phyloP scores from a whole-genome alignment of 2,329 filamentous ascomycete species.

The Scedosporium apiospermum region DNA sequence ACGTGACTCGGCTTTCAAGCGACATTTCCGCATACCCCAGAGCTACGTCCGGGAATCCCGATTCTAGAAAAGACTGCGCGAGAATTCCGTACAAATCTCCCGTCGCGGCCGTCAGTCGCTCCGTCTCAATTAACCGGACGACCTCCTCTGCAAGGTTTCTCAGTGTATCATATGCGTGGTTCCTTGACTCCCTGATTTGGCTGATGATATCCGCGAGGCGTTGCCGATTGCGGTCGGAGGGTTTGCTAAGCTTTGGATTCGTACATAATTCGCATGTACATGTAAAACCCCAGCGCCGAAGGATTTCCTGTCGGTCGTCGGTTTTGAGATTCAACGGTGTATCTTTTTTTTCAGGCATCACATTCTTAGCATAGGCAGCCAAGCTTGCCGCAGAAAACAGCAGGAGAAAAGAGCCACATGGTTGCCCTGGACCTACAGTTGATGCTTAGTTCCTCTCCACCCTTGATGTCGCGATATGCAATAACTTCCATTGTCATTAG shows the following conservation, averaged over 20 bases:
- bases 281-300: constrained; percentile 19
- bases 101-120: constrained; percentile 16
- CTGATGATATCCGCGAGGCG: constrained; percentile 15
- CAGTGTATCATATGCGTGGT: constrained; percentile 13
- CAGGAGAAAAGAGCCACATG: background rate
- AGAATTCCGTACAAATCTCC: constrained; percentile 19
- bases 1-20: no score
- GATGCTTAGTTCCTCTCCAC: constrained; percentile 19
- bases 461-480: constrained; percentile 16
- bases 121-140: constrained; percentile 14
- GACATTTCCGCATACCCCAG: background rate
- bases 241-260: constrained; percentile 14
- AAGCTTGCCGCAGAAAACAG: background rate
- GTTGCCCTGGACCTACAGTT: constrained; percentile 14
- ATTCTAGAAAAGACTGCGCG: constrained; percentile 7
- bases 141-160: constrained; percentile 15
- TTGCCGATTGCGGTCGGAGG: constrained; percentile 17
- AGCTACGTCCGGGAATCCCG: background rate
- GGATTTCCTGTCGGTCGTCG: constrained; percentile 15
- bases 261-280: constrained; percentile 19
- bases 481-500: constrained; percentile 16
- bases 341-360: constrained; percentile 2
- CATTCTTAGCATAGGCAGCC: background rate
- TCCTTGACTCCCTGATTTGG: constrained; percentile 14
- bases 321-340: constrained; percentile 4